Evolutionary conservation across 2,329 filamentous ascomycete species (phyloP).

Genomic region (Colletotrichum cordylinicola): DNA sequence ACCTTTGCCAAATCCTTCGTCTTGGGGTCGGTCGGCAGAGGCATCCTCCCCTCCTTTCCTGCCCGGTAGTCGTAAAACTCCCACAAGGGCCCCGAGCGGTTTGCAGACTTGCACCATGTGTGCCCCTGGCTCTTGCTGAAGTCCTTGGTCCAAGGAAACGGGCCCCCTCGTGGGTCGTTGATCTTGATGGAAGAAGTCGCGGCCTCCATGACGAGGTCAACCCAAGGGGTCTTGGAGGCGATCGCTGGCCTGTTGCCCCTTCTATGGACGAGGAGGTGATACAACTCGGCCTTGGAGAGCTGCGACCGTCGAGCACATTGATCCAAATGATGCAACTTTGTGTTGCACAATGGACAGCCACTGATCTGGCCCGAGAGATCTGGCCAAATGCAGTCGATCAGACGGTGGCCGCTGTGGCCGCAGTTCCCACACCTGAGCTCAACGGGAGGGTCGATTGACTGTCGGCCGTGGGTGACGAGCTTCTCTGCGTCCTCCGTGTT

Average conservation of each 20-base stretch:
- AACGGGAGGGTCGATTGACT: neutral
- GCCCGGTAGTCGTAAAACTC: neutral
- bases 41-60: neutral
- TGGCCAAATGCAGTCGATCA: neutral
- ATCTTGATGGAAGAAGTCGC: neutral
- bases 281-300: neutral
- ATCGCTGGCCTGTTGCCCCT: neutral
- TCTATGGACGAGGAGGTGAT: neutral
- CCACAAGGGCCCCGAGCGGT: neutral
- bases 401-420: neutral
- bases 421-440: neutral
- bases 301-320: neutral
- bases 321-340: neutral
- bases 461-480: neutral
- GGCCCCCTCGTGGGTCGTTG: neutral
- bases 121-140: neutral
- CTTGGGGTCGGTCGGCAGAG: neutral
- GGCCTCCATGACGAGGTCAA: neutral
- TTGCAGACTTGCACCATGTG: neutral
- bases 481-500: neutral
- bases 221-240: neutral
- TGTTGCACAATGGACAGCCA: neutral
- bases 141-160: neutral
- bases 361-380: neutral
- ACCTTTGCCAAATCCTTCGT: neutral